Evolutionary conservation across 2,329 filamentous ascomycete genomes (phyloP), one percentile per base, ranked within the genome.

Genomic region (Huntiella savannae): DNA sequence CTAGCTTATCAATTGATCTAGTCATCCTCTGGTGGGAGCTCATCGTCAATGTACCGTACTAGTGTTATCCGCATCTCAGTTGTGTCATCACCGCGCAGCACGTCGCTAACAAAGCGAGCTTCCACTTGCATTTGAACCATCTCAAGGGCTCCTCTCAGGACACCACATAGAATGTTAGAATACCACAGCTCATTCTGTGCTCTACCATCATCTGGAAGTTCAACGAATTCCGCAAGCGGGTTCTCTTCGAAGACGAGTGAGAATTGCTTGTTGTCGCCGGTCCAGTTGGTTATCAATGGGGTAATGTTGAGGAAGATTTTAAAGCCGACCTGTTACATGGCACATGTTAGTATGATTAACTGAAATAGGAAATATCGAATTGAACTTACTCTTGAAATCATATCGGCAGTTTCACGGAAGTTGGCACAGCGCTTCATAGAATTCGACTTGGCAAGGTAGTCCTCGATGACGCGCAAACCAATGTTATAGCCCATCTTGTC

Each of bases 61-160:
- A 98, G 65, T 22, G 84, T 84, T 57, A 98, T 80, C 57, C 88
- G 74, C 83, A 98, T 95, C 68, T 98, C 91, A 1, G 91, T 98
- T 13, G 83, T 88, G 59, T 98, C 91, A 57, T 95, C 88, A 3
- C 91, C 91, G 48, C 86, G 77, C 50, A 98, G 68, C 32, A 94
- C 73, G 60, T 98, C 91, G 60, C 84, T 95, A 57, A 93, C 82
- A 60, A 96, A 98, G 59, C 93, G 87, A 40, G 85, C 85, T 60
- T 98, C 88, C 3, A 96, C 86, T 62, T 96, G 91, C 85, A 96
- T 94, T 71, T 96, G 88, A 57, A 96, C 88, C 91, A 98, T 98
- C 62, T 98, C 91, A 49, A 98, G 63, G 1, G 88, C 80, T 11
- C 91, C 91, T 54, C 91, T 72, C 51, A 98, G 66, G 38, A 98